A percentile compares a stretch with the other conserved stretches of the same genome.
These are phyloP conservation scores for Chimonanthus salicifolius DNA, from an alignment of 164 flowering plant genomes.

Conservation along the genomic window DNA sequence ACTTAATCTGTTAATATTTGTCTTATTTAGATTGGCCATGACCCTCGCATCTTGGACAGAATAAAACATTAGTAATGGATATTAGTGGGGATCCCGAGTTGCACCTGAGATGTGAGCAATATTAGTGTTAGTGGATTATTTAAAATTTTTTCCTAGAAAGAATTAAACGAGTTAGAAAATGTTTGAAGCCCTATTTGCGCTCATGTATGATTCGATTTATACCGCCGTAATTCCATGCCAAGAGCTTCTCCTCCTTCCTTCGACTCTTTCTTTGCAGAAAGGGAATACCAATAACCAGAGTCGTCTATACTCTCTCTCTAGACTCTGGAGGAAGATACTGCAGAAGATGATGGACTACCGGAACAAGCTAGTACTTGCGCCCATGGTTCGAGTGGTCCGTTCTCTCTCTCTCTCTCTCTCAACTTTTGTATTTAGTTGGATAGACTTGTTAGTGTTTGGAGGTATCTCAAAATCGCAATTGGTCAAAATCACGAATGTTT, in stretches of 20 bases:
- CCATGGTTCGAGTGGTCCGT: slow-evolving; percentile 97
- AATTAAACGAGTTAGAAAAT: too few relatives aligned
- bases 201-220: too few relatives aligned
- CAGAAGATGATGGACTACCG: slow-evolving; percentile 52
- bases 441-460: background rate
- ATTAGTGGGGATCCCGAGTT: too few relatives aligned
- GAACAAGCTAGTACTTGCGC: slow-evolving; percentile 85
- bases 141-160: too few relatives aligned
- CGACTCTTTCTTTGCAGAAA: background rate
- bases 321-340: background rate
- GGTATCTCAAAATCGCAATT: background rate
- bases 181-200: too few relatives aligned
- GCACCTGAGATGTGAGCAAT: too few relatives aligned
- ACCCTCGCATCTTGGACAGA: background rate
- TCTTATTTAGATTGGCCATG: background rate
- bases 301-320: slow-evolving; percentile 1
- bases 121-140: too few relatives aligned
- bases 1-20: background rate
- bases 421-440: background rate
- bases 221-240: background rate
- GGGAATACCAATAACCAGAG: background rate
- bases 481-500: background rate
- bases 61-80: too few relatives aligned
- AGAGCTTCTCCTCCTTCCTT: background rate
- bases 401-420: background rate